Evolutionary conservation across 768 basidiomycete species (phyloP).

Genomic region (Leccinum boreale): DNA sequence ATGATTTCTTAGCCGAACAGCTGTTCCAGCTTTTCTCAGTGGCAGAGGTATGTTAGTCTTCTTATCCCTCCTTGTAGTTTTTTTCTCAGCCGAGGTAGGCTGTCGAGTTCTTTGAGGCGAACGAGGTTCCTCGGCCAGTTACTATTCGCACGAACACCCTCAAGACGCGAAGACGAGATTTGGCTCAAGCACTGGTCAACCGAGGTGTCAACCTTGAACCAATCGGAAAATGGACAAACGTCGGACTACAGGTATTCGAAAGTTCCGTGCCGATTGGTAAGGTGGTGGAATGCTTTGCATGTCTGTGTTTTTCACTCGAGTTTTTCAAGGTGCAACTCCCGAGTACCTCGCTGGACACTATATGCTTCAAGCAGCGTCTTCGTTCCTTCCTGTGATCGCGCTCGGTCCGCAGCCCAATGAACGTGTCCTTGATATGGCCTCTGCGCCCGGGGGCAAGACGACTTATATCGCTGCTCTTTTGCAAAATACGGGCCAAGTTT

Average conservation of each 20-base stretch:
- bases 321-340: conserved; percentile 76
- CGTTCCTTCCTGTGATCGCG: conserved; percentile 98
- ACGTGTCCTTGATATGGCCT: conserved; percentile 96
- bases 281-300: conserved; percentile 1
- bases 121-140: conserved; percentile 92
- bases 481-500: conserved; percentile 96
- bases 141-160: conserved; percentile 98
- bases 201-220: conserved; percentile 97
- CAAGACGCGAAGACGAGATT: conserved; percentile 87
- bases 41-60: conserved; percentile 62
- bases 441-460: conserved; percentile 96
- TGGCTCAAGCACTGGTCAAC: conserved; percentile 91
- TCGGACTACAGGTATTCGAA: conserved; percentile 98
- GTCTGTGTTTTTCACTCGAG: background rate
- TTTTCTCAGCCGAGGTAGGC: conserved; percentile 49
- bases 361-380: conserved; percentile 98
- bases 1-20: conserved; percentile 91
- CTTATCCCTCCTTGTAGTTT: background rate
- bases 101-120: conserved; percentile 97
- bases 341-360: conserved; percentile 99
- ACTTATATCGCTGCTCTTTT: conserved; percentile 96
- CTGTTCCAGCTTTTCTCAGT: conserved; percentile 91
- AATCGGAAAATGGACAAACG: conserved; percentile 99
- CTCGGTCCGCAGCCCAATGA: conserved; percentile 90
- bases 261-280: conserved; percentile 89